Percentiles rank a stretch among this genome's conserved stretches.
These are phyloP conservation scores for Clonostachys rhizophaga DNA, from an alignment of 2,329 filamentous ascomycete species.

Conservation along the genomic window DNA sequence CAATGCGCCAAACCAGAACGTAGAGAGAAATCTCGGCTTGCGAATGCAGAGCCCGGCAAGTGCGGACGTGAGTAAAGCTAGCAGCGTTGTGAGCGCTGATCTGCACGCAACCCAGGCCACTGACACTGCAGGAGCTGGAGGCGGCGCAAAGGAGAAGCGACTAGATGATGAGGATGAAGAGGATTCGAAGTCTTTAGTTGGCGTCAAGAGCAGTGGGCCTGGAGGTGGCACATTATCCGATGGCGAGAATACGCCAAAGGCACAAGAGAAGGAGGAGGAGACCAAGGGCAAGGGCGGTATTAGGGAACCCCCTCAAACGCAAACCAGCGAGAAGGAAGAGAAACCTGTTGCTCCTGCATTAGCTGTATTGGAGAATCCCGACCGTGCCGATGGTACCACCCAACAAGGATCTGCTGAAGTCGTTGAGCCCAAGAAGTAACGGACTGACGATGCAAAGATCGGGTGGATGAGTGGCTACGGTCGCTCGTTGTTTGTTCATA, in stretches of 20 bases:
- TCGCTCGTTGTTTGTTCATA: no score
- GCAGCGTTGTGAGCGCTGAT: constrained; percentile 51
- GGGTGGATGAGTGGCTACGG: no score
- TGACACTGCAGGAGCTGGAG: neutral
- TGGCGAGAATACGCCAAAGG: neutral
- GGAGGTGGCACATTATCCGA: constrained; percentile 22
- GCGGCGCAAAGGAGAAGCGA: constrained; percentile 4
- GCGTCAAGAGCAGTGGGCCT: constrained; percentile 28
- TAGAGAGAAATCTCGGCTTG: constrained; percentile 63
- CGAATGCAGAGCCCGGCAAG: constrained; percentile 61
- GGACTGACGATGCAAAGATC: no score
- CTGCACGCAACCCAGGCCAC: constrained; percentile 3
- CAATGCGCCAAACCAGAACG: constrained; percentile 35
- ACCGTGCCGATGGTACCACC: neutral
- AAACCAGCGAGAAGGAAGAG: neutral
- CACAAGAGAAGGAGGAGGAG: neutral
- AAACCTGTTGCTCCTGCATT: neutral
- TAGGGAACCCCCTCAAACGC: no score
- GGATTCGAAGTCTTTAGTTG: constrained; percentile 16
- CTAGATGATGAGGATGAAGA: constrained; percentile 3
- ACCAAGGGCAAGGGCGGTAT: no score
- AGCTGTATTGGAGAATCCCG: neutral
- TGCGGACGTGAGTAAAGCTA: constrained; percentile 65
- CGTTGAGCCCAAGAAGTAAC: neutral
- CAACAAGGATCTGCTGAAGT: neutral